Base-by-base conservation (phyloP, 108 stramenopile genomes). In the Nitzschia inconspicua region DNA sequence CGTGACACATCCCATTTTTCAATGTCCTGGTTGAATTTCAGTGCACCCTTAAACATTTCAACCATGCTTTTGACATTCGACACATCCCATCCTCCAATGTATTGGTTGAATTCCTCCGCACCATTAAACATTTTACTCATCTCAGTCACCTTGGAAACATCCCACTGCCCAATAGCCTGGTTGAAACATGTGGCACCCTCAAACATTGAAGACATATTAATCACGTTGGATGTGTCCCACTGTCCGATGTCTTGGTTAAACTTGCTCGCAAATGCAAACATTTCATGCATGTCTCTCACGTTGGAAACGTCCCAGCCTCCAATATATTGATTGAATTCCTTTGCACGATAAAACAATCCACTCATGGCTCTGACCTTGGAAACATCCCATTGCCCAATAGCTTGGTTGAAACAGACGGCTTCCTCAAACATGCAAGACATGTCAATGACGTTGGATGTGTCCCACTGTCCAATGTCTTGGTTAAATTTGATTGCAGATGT, bases 71-170 rank as follows among this genome's bases (percentile, higher is more conserved):
- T 50, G 43, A 70, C 67, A 22, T 11, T 27, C 22, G 41, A 24
- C 8, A 50, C 47, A 27, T 73, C 53, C 70, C 70, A 78, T 27
- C 41, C 11, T 2, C 32, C 29, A 1, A 78, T 37, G 23, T 56
- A 56, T 37, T 57, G 60, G 53, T 78, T 51, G 36, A 78, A 78
- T 19, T 67, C 25, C 3, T 48, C 25, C 1, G 77, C 66, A 1
- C 50, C 47, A 16, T 40, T 3, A 28, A 78, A 73, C 66, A 73
- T 73, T n/a, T n/a, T n/a, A n/a, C 28, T 16, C 73, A 78, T 75
- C 1, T 68, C 24, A 24, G 10, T 18, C 4, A 63, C 61, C 2
- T 41, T 18, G 4, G 35, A 50, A 24, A 46, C 25, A 43, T 63
- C 44, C 68, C 68, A 69, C 25, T 24, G 16, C 3, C 27, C 52